Conservation (phyloP, 2,329 filamentous ascomycete genomes). For the Myriosclerotinia duriaeana region DNA sequence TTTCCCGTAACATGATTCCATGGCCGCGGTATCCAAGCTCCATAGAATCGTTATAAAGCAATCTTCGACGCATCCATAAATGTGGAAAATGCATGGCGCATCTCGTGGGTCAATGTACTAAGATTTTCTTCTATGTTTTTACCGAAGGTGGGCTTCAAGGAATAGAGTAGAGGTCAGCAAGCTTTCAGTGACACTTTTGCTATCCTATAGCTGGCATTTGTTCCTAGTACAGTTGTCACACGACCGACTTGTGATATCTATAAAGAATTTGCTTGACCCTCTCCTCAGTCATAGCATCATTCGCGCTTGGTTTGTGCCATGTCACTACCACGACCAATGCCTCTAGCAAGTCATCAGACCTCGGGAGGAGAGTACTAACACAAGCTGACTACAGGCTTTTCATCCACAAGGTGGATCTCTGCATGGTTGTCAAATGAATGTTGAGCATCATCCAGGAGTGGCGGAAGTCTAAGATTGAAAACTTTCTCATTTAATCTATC, state of each 20-base stretch:
- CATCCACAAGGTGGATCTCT: neutral
- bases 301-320: neutral
- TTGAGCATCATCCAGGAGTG: neutral
- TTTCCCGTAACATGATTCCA: slow-evolving; percentile 8
- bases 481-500: slow-evolving; percentile 14
- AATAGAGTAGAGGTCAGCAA: neutral
- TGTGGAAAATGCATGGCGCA: slow-evolving; percentile 15
- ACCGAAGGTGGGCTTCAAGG: neutral
- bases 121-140: neutral
- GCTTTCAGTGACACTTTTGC: neutral
- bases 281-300: neutral
- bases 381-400: too few species aligned
- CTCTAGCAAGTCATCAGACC: neutral
- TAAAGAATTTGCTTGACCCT: neutral
- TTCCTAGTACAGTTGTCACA: too few species aligned
- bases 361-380: neutral
- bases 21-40: slow-evolving; percentile 1
- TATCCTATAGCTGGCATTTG: neutral
- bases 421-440: neutral
- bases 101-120: neutral
- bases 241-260: neutral
- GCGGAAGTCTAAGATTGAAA: neutral
- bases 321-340: neutral
- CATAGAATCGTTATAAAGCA: slow-evolving; percentile 1
- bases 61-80: neutral